Evolutionary conservation across 2,329 filamentous ascomycete genomes (phyloP), one percentile per base, ranked within the genome.

Genomic region (Zarea fungicola): DNA sequence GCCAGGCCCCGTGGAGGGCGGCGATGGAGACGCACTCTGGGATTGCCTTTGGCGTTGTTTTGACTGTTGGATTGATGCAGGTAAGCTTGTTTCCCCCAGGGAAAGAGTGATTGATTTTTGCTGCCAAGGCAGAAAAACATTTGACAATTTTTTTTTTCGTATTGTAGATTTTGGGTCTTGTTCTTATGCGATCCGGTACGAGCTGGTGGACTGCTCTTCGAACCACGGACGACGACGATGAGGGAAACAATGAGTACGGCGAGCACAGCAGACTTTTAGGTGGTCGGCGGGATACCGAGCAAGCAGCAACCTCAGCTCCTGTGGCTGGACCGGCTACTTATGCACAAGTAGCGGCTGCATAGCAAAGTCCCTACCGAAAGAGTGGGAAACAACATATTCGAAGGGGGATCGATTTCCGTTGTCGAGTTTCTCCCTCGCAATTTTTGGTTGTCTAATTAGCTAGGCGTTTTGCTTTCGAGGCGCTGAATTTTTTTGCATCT

Each of bases 21-120:
- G 70, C 75, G 36, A 71, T 84, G 62, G 73, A 75, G 59, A 68
- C 65, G 6, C 72, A 73, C 23, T 75, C 80, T 0, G 76, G 77
- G 0, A 58, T 82, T 18, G 69, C 83, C 32, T 70, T 87, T 42
- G 70, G 66, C 0, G 73, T 84, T 22, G 75, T 76, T 1, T 36
- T 81, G 0, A 62, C 67, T 0, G 74, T 80, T 5, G 80, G 76
- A 5, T 40, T 80, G 5, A 66, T 83, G 49, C 79, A 84, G 72
- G 80, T 81, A 56, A 47, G 66, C 54, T n/a, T 7, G 16, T 13
- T 51, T 26, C 13, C 3, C 14, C 9, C 8, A 16, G 19, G 16
- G 5, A 7, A 11, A 9, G 9, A 4, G 6, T 2, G 3, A 35
- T 7, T n/a, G 11, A 40, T 10, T 34, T 21, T 11, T 35, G 6